A percentile compares a stretch with the other conserved stretches of the same genome.
Conservation (phyloP, 164 flowering plant genomes). For the Magnolia changhungtana region DNA sequence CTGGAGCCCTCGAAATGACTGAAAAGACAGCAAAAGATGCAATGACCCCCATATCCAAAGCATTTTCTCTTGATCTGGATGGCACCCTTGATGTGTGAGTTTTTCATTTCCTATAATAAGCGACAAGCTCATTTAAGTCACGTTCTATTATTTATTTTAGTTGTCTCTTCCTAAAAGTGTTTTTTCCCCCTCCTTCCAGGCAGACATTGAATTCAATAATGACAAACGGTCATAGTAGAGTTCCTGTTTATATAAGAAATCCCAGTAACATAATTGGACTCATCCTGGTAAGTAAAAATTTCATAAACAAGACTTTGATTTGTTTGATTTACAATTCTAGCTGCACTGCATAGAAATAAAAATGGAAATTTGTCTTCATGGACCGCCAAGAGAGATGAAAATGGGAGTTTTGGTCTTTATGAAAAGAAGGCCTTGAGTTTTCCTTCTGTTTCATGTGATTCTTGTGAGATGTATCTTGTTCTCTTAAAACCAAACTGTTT, state of each 20-base stretch:
- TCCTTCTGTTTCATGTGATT: no score
- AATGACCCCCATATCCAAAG: slow-evolving; percentile 87
- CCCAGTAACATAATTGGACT: slow-evolving; percentile 75
- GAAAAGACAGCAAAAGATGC: slow-evolving; percentile 95
- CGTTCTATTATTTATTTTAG: neutral
- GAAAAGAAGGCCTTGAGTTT: no score
- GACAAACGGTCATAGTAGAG: slow-evolving; percentile 87
- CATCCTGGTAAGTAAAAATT: slow-evolving; percentile 49
- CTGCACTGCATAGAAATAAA: neutral
- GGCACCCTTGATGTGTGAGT: slow-evolving; percentile 84
- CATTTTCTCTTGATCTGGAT: slow-evolving; percentile 92
- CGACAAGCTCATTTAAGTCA: neutral
- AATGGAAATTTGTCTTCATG: neutral
- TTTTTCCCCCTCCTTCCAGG: slow-evolving; percentile 30
- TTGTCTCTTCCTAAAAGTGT: neutral
- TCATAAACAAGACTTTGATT: neutral
- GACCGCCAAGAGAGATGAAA: no score
- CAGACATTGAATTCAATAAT: slow-evolving; percentile 70
- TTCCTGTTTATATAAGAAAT: slow-evolving; percentile 71
- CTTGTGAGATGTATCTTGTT: no score
- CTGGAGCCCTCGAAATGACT: slow-evolving; percentile 91
- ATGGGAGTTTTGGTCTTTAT: no score
- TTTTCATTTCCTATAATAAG: slow-evolving; percentile 9
- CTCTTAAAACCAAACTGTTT: no score
- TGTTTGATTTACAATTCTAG: neutral